Evolutionary conservation across 139 green algal genomes (phyloP).

Genomic region (Chlorella ohadii): DNA sequence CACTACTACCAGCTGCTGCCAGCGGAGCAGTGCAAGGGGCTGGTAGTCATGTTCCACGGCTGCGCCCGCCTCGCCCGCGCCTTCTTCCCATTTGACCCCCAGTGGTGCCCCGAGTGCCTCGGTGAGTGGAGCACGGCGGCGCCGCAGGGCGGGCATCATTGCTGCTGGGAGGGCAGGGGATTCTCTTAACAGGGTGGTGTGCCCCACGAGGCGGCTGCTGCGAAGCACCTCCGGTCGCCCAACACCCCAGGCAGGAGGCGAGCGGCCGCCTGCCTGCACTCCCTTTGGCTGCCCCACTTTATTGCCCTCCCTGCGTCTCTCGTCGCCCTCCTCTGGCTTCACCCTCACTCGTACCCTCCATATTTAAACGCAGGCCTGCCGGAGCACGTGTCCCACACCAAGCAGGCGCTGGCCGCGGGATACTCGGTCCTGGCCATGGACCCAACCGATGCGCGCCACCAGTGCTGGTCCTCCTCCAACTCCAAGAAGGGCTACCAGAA

Average conservation of each 20-base stretch:
- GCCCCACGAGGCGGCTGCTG: too few species aligned
- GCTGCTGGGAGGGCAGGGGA: too few species aligned
- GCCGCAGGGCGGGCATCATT: too few species aligned
- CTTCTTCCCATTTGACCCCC: conserved; percentile 3
- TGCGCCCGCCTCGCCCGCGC: conserved; percentile 13
- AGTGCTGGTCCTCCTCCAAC: conserved; percentile 27
- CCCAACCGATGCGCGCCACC: background rate
- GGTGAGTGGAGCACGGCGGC: background rate
- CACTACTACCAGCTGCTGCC: conserved; percentile 30
- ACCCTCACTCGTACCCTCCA: too few species aligned
- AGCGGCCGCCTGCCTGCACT: too few species aligned
- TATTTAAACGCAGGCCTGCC: conserved; percentile 6
- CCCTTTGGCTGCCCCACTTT: too few species aligned
- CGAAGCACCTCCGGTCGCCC: too few species aligned
- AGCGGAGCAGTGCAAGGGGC: background rate
- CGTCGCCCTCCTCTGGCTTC: too few species aligned
- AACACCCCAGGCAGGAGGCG: too few species aligned
- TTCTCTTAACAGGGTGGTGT: too few species aligned
- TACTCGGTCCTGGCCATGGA: conserved; percentile 29
- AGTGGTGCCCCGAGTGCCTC: conserved; percentile 18
- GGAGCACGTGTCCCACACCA: conserved; percentile 27
- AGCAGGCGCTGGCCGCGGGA: conserved; percentile 23
- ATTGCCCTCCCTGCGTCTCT: too few species aligned
- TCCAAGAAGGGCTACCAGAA: background rate
- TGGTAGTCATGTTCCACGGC: conserved; percentile 20